Percentiles rank a stretch among this genome's conserved stretches.
These are phyloP conservation scores for Tricholomella constricta DNA, from an alignment of 768 basidiomycete species.

Conservation along the genomic window DNA sequence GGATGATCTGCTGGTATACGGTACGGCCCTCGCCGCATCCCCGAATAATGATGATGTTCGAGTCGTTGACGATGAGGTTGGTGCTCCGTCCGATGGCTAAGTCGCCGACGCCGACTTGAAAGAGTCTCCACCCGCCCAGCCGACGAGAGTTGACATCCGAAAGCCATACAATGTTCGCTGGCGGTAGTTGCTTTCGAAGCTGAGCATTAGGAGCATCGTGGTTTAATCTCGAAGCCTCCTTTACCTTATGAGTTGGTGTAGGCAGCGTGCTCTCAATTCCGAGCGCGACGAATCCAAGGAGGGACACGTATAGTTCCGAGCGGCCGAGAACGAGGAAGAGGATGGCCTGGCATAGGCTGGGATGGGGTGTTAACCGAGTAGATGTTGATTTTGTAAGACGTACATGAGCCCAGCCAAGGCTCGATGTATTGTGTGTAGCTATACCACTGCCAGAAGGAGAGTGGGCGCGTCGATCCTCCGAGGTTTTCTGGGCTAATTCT, in stretches of 20 bases:
- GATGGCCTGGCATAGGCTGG: conserved; percentile 68
- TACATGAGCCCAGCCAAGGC: conserved; percentile 78
- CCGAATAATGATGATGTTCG: conserved; percentile 93
- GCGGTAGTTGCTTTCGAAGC: conserved; percentile 65
- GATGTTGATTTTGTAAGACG: conserved; percentile 18
- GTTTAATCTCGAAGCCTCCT: conserved; percentile 15
- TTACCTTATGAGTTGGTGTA: conserved; percentile 82
- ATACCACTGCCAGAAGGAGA: conserved; percentile 87
- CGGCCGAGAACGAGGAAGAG: conserved; percentile 74
- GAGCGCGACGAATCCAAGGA: conserved; percentile 75
- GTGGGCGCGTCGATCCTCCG: conserved; percentile 61
- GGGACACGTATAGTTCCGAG: conserved; percentile 56
- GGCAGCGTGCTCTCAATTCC: conserved; percentile 88
- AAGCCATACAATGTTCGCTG: conserved; percentile 84
- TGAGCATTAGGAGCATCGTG: conserved; percentile 7
- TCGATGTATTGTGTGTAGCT: conserved; percentile 79
- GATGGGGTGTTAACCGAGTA: conserved; percentile 25
- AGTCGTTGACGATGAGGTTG: conserved; percentile 85
- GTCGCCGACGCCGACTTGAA: conserved; percentile 66
- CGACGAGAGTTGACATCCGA: conserved; percentile 76
- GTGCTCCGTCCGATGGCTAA: conserved; percentile 96
- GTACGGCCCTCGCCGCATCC: conserved; percentile 65
- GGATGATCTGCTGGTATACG: conserved; percentile 78
- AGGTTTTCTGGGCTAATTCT: conserved; percentile 58
- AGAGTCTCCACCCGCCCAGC: conserved; percentile 82